phyloP scores from a whole-genome alignment of 345 rosid genomes.

The Euclidium syriacum region DNA sequence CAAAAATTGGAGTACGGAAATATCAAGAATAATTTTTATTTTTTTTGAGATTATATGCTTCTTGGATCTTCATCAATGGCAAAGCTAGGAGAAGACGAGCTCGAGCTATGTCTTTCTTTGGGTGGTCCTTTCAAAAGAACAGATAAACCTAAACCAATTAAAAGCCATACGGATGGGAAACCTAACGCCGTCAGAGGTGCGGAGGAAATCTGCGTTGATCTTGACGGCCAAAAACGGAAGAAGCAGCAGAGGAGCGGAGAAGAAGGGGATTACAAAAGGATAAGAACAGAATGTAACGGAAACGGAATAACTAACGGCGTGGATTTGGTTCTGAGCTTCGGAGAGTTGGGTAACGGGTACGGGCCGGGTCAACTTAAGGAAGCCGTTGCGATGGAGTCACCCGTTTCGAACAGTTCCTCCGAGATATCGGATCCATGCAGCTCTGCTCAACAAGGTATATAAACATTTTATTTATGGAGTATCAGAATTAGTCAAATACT shows the following conservation, averaged over 20 bases:
- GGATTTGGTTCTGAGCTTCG: slow-evolving; percentile 4
- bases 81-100: slow-evolving; percentile 35
- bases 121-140: slow-evolving; percentile 44
- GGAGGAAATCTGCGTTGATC: not conserved
- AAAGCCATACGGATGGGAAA: not conserved
- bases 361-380: slow-evolving; percentile 32
- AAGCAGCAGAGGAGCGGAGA: slow-evolving; percentile 30
- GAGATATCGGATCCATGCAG: slow-evolving; percentile 33
- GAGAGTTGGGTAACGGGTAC: slow-evolving; percentile 11
- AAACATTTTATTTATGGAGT: not conserved
- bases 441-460: slow-evolving; percentile 48
- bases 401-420: slow-evolving; percentile 40
- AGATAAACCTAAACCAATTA: slow-evolving; percentile 23
- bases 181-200: not conserved
- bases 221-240: slow-evolving; percentile 30
- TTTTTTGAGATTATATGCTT: not conserved
- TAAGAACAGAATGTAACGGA: slow-evolving; percentile 13
- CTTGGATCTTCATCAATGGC: slow-evolving; percentile 12
- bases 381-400: slow-evolving; percentile 35
- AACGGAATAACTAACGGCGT: slow-evolving; percentile 3
- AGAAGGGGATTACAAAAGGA: slow-evolving; percentile 26
- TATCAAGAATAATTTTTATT: not conserved
- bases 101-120: slow-evolving; percentile 55
- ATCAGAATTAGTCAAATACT: not conserved
- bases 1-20: not conserved